Percentiles rank a stretch among this genome's conserved stretches.
phyloP scores from a whole-genome alignment of 345 rosid species.

The Bretschneidera sinensis region DNA sequence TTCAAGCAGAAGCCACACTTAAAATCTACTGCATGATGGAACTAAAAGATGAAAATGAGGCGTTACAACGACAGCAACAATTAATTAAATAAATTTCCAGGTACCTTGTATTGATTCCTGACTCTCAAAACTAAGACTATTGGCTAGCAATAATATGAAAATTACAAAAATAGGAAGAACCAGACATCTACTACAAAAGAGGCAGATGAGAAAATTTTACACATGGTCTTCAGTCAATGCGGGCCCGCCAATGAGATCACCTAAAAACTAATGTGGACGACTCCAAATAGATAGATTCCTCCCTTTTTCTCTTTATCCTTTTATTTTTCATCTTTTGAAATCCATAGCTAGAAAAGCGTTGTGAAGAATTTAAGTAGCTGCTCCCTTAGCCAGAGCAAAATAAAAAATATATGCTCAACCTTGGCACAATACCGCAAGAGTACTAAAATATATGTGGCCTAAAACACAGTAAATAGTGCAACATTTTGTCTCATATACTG shows the following conservation, averaged over 20 bases:
- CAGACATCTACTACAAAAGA: too few relatives aligned
- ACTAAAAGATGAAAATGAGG: conserved; percentile 3
- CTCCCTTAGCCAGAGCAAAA: not conserved
- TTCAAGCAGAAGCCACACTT: conserved; percentile 8
- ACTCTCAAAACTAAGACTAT: not conserved
- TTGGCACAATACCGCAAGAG: not conserved
- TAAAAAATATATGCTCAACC: not conserved
- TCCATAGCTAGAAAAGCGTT: too few relatives aligned
- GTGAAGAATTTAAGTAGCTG: too few relatives aligned
- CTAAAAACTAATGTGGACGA: too few relatives aligned
- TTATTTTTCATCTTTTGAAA: too few relatives aligned
- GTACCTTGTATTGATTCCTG: not conserved
- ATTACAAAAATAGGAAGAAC: not conserved
- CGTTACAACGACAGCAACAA: not conserved
- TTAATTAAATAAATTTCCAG: not conserved
- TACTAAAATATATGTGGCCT: not conserved
- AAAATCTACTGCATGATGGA: conserved; percentile 4
- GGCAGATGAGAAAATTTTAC: too few relatives aligned
- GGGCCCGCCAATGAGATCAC: too few relatives aligned
- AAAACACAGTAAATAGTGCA: not conserved
- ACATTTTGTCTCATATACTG: too few relatives aligned
- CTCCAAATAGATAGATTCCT: too few relatives aligned
- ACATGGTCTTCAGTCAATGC: too few relatives aligned
- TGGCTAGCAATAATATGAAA: not conserved
- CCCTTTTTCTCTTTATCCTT: too few relatives aligned